Percentiles rank a stretch among this genome's conserved stretches.
Evolutionary conservation across 805 yeast species (phyloP).

Genomic region (Lachancea mirantina): DNA sequence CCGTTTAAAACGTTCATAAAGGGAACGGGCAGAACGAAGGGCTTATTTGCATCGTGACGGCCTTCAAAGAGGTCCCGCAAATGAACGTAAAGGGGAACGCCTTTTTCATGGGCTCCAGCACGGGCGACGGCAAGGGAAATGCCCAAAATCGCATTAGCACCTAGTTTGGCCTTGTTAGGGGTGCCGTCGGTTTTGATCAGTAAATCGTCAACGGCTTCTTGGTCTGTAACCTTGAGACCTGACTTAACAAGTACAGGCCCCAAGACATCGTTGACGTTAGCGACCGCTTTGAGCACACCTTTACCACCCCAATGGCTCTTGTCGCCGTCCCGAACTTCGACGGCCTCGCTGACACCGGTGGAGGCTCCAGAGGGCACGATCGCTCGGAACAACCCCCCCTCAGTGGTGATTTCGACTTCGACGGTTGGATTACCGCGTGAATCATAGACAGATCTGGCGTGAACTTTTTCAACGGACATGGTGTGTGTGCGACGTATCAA

Average conservation of each 20-base stretch:
- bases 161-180: conserved; percentile 83
- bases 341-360: conserved; percentile 91
- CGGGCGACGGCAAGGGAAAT: conserved; percentile 86
- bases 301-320: conserved; percentile 89
- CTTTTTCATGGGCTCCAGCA: conserved; percentile 89
- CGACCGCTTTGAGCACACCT: conserved; percentile 90
- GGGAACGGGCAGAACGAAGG: conserved; percentile 89
- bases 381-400: conserved; percentile 78
- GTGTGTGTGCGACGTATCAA: no score
- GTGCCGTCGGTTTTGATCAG: conserved; percentile 79
- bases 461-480: conserved; percentile 71
- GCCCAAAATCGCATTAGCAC: conserved; percentile 93
- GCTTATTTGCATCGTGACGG: conserved; percentile 52
- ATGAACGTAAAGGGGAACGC: conserved; percentile 79
- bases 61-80: conserved; percentile 53
- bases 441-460: conserved; percentile 89
- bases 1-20: conserved; percentile 94
- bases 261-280: conserved; percentile 80
- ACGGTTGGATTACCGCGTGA: conserved; percentile 98
- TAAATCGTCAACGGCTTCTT: conserved; percentile 72
- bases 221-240: conserved; percentile 68
- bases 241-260: conserved; percentile 79
- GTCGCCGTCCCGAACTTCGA: conserved; percentile 91
- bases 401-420: conserved; percentile 86
- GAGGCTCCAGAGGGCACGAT: conserved; percentile 97